phyloP scores from a whole-genome alignment of 176 grass and related monocot genomes.

The Lolium multiflorum region DNA sequence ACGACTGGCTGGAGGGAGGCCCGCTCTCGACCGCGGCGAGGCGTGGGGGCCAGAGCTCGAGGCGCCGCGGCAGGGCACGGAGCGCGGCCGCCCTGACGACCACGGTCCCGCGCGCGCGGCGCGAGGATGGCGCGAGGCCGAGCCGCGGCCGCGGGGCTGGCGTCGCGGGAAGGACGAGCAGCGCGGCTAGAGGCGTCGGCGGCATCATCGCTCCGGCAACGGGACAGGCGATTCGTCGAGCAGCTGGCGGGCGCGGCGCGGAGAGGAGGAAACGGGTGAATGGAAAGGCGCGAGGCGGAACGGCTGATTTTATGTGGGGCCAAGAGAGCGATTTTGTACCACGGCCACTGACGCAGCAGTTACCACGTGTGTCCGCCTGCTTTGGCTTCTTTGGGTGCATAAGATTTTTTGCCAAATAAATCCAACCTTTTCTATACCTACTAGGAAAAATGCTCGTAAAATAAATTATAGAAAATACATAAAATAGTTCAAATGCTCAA shows the following conservation, averaged over 20 bases:
- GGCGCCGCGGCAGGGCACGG: constrained; percentile 34
- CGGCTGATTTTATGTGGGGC: not conserved
- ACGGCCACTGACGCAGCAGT: constrained; percentile 1
- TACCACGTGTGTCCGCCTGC: not conserved
- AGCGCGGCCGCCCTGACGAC: constrained; percentile 7
- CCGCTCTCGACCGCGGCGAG: constrained; percentile 44
- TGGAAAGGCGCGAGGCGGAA: constrained; percentile 20
- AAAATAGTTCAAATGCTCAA: too few relatives aligned
- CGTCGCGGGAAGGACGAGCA: not conserved
- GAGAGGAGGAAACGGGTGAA: constrained; percentile 1
- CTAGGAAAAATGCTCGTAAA: too few relatives aligned
- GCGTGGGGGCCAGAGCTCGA: constrained; percentile 32
- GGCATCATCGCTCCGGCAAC: constrained; percentile 16
- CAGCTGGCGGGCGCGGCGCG: constrained; percentile 4
- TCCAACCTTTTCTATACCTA: not conserved
- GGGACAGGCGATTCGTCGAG: constrained; percentile 46
- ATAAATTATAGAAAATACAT: too few relatives aligned
- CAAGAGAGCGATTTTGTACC: not conserved
- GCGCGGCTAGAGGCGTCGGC: not conserved
- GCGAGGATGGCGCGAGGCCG: not conserved
- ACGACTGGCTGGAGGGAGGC: constrained; percentile 8
- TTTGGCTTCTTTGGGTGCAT: not conserved
- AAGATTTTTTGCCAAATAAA: not conserved
- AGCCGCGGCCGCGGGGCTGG: not conserved
- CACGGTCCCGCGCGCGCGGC: not conserved